Base-by-base conservation (phyloP, 2,329 filamentous ascomycete genomes). In the Sordariomycetes sp. region DNA sequence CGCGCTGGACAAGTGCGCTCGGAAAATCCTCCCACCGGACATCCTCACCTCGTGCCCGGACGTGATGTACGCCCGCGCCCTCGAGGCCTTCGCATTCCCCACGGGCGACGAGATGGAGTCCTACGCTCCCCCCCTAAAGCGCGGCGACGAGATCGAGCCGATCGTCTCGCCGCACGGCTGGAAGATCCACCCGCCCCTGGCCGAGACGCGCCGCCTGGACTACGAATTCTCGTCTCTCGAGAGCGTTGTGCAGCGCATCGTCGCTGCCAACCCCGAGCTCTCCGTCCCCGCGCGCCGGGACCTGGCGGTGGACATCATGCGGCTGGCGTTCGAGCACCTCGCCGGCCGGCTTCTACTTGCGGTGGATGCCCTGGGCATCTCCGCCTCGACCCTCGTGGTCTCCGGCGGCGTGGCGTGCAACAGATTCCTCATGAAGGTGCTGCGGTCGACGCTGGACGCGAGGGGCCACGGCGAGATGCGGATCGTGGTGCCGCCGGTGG, bases 381-480 rank as follows among this genome's bases (percentile, higher is more conserved):
- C 22, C 7, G 72, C 85, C 8, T 71, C 73, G 10, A 86, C 86
- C 1, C 74, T 97, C 4, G 90, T 97, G 11, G 79, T 97, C 3
- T 88, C 90, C 46, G 94, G 94, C 34, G 94, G 94, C 25, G 94
- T 99, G 7, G 94, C 93, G 8, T 87, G 89, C 56, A 97, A 97
- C 70, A 72, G 72, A 55, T 97, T 88, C 69, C 76, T 99, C 50
- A 81, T 86, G 69, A 80, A 85, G 65, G 79, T 97, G 51, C 67
- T 84, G 58, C 72, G 76, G 37, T 61, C 68, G 7, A 74, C 76
- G 52, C 69, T 97, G 50, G 79, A 86, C 62, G 80, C 76, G n/a
- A 80, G 87, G 51, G 89, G 89, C 0, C 86, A 83, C 66, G 67
- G 68, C 0, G 65, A 82, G 62, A 69, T 95, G 32, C 65, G 77